Evolutionary conservation across 192 early-diverging fungal genomes (phyloP), one percentile per base, ranked within the genome.

Genomic region (Coemansia furcata): DNA sequence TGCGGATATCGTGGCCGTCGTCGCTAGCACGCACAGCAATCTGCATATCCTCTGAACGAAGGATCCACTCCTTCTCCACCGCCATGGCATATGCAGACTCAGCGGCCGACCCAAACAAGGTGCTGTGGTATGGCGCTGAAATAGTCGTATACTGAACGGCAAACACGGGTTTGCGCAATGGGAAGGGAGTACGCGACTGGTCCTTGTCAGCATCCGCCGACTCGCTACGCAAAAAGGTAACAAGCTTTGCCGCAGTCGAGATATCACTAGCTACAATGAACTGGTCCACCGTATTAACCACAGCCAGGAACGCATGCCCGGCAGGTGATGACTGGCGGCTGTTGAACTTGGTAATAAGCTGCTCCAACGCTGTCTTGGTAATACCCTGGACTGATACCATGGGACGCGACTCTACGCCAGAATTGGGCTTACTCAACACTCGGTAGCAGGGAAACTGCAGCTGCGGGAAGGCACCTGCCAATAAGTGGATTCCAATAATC

Each of bases 71-170:
- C 59, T 83, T 83, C 14, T 74, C 62, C 14, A 39, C 33, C 0
- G 63, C 74, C 19, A 71, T n/a, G 1, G 33, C 58, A 4, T 36
- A 15, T 2, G 67, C 64, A 26, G 23, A 26, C n/a, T 42, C 58
- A 11, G 69, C 52, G 3, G 54, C 17, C 0, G 35, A 4, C 17
- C 62, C 38, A 7, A 71, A 66, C 11, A 77, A 59, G 5, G 7
- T 6, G 61, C 74, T 69, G 30, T 83, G 80, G 88, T 96, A 98
- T 21, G 96, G 95, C 50, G 86, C 92, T 23, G 93, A 88, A 52
- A 96, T 92, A 26, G 91, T 89, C 63, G 96, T 82, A 82, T 93
- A 97, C 55, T 91, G 87, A 14, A 87, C 87, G 4, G 85, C 83
- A 47, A 96, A 89, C 71, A 89, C 87, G 62, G 94, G 85, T 58